Evolutionary conservation across 306 rosid species (phyloP), one percentile per base, ranked within the genome.

Genomic region (Quercus agrifolia): DNA sequence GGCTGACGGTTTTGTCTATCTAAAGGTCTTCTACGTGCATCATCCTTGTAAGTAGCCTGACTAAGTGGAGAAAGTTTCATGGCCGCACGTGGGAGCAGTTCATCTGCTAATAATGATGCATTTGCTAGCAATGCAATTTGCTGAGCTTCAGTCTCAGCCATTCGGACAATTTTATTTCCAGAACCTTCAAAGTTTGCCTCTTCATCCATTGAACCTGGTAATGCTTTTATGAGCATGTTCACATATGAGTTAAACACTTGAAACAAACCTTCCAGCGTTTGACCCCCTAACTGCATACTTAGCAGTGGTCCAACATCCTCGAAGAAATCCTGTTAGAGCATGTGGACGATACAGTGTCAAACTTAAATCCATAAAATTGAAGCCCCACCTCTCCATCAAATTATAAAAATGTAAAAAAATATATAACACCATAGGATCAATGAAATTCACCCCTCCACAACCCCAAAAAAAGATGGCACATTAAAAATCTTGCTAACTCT

Each of bases 271-370:
- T 93, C 99, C 83, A 96, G 74, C 18, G 97, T 94, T 83, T 93
- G 96, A 79, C 98, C 97, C 56, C 99, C 99, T 91, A 96, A 84
- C 91, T 91, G 99, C 99, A 96, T 96, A 78, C 99, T 93, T 41
- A 96, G 96, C 80, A 93, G 86, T 38, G 98, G 99, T 74, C 99
- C 99, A 56, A 96, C 99, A 78, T 96, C 98, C 86, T 96, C 99
- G 62, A 96, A 90, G 89, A 93, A 96, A 78, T 96, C 99, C 99
- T 96, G 93, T 41, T 80, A 68, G 79, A 85, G 73, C 77, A 88
- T 54, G 71, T 21, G 71, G 61, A 75, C 76, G 63, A 81, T 73
- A 77, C 82, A 67, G 79, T 15, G 75, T 14, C 35, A 41, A 49
- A 75, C 17, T 46, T 35, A 78, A 78, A 56, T 44, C 80, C 75